These are phyloP conservation scores for Triticum turgidum DNA, from an alignment of 176 grass and related monocot species.

Conservation along the genomic window DNA sequence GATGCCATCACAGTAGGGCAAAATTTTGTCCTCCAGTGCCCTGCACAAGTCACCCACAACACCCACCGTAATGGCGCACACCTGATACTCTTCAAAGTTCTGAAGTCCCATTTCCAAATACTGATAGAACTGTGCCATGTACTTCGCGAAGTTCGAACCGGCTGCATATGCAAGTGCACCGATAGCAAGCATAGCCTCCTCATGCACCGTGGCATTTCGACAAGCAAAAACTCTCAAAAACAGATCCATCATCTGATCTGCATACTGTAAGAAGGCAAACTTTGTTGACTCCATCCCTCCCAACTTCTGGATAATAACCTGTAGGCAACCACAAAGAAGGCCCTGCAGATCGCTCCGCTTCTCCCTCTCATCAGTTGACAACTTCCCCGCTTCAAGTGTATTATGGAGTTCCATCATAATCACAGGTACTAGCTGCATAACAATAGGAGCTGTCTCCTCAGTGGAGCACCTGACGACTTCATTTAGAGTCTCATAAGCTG, in stretches of 20 bases:
- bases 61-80: slow-evolving; percentile 83
- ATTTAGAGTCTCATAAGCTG: slow-evolving; percentile 87
- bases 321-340: slow-evolving; percentile 76
- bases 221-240: slow-evolving; percentile 86
- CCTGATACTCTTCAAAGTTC: slow-evolving; percentile 93
- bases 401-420: slow-evolving; percentile 83
- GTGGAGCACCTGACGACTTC: slow-evolving; percentile 81
- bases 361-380: slow-evolving; percentile 80
- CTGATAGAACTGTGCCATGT: slow-evolving; percentile 87
- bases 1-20: slow-evolving; percentile 79
- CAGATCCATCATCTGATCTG: slow-evolving; percentile 85
- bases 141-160: slow-evolving; percentile 70
- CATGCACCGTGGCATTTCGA: slow-evolving; percentile 76
- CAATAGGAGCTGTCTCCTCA: slow-evolving; percentile 66
- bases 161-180: slow-evolving; percentile 87
- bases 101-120: slow-evolving; percentile 93
- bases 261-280: slow-evolving; percentile 75
- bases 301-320: slow-evolving; percentile 89
- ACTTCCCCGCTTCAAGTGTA: slow-evolving; percentile 64
- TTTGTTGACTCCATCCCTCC: slow-evolving; percentile 70
- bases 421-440: slow-evolving; percentile 74
- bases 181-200: slow-evolving; percentile 91
- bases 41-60: slow-evolving; percentile 86
- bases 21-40: slow-evolving; percentile 82
- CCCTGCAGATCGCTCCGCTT: slow-evolving; percentile 82